Conservation (phyloP, 1,139 yeast species). For the Kodamaea suecica region DNA sequence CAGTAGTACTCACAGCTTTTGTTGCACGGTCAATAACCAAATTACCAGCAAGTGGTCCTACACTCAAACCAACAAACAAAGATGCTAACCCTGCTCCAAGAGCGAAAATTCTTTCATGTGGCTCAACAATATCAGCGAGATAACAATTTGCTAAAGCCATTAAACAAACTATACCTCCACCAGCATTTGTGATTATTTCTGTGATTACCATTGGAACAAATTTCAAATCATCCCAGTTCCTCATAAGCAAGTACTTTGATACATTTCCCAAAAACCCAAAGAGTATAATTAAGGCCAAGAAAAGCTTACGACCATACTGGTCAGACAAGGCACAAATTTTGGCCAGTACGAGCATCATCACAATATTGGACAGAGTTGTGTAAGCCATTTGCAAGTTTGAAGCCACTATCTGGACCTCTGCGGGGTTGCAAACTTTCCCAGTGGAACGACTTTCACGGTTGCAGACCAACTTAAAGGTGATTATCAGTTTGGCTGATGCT, state of each 20-base stretch:
- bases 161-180: conserved; percentile 56
- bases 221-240: conserved; percentile 27
- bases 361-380: conserved; percentile 24
- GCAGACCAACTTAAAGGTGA: conserved; percentile 38
- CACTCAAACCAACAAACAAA: conserved; percentile 56
- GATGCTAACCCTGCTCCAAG: conserved; percentile 59
- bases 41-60: conserved; percentile 65
- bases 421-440: conserved; percentile 25
- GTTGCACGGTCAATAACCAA: conserved; percentile 12
- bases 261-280: conserved; percentile 25
- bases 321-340: conserved; percentile 64
- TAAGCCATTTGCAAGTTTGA: conserved; percentile 36
- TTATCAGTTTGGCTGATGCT: conserved; percentile 33
- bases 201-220: conserved; percentile 32
- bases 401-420: conserved; percentile 33
- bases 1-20: neutral
- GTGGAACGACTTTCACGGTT: conserved; percentile 19
- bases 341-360: conserved; percentile 39
- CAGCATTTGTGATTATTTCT: conserved; percentile 42
- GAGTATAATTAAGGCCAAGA: conserved; percentile 33
- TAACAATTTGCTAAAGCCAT: conserved; percentile 58
- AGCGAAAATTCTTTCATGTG: conserved; percentile 50
- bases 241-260: conserved; percentile 30
- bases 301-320: conserved; percentile 54
- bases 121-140: conserved; percentile 61